phyloP scores from a whole-genome alignment of 306 rosid species.

The Cercis canadensis region DNA sequence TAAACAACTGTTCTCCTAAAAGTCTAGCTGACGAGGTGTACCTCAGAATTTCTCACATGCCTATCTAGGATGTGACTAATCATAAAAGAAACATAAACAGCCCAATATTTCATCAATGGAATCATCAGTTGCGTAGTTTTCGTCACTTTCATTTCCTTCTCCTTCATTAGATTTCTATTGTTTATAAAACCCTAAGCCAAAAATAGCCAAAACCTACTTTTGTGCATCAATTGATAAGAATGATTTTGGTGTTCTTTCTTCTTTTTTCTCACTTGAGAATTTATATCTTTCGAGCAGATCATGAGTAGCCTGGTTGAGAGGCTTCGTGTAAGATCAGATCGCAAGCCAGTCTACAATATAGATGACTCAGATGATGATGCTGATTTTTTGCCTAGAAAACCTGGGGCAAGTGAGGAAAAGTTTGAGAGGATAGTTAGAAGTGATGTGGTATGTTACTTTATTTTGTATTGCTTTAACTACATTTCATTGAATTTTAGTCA shows the following conservation, averaged over 20 bases:
- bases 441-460: constrained; percentile 67
- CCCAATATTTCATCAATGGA: no score
- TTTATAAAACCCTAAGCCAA: no score
- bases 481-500: constrained; percentile 11
- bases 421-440: constrained; percentile 80
- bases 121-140: no score
- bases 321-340: constrained; percentile 96
- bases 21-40: no score
- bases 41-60: no score
- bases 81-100: no score
- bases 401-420: constrained; percentile 60
- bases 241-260: constrained; percentile 21
- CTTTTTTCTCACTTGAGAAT: constrained; percentile 28
- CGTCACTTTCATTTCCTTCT: neutral
- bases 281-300: constrained; percentile 45
- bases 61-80: no score
- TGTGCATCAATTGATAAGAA: constrained; percentile 11
- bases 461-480: constrained; percentile 22
- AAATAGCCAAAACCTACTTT: neutral
- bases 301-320: constrained; percentile 99
- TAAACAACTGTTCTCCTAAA: no score
- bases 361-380: constrained; percentile 95
- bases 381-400: constrained; percentile 66
- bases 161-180: constrained; percentile 1
- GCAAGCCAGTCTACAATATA: constrained; percentile 81